Conservation (phyloP, 2,329 filamentous ascomycete genomes). For the Hypoxylon sp. region DNA sequence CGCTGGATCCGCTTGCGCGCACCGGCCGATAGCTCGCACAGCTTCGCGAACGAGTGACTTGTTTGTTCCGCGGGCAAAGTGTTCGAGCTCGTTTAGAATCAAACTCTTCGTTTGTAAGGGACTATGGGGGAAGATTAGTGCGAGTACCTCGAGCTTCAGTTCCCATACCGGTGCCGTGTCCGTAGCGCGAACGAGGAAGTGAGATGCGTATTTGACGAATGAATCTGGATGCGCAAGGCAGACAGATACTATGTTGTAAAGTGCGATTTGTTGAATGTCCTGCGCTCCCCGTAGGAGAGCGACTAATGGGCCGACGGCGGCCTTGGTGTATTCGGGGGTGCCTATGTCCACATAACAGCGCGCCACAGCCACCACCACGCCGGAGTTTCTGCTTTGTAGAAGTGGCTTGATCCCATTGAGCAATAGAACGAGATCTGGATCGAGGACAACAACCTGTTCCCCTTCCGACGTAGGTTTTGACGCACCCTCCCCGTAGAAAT, state of each 20-base stretch:
- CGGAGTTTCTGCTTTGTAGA: slow-evolving; percentile 92
- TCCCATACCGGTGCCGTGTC: slow-evolving; percentile 89
- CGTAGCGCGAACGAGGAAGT: slow-evolving; percentile 87
- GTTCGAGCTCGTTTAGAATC: slow-evolving; percentile 92
- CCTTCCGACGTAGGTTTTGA: slow-evolving; percentile 61
- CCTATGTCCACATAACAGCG: slow-evolving; percentile 89
- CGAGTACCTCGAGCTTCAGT: slow-evolving; percentile 91
- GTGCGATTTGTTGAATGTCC: slow-evolving; percentile 89
- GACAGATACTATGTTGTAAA: slow-evolving; percentile 97
- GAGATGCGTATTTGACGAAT: slow-evolving; percentile 90
- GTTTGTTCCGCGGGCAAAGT: slow-evolving; percentile 84
- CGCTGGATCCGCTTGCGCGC: slow-evolving; percentile 81
- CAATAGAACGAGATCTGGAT: slow-evolving; percentile 86
- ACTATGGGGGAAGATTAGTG: slow-evolving; percentile 89
- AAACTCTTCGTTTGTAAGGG: slow-evolving; percentile 83
- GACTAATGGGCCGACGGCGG: slow-evolving; percentile 85
- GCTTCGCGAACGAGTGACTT: slow-evolving; percentile 87
- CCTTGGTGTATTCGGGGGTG: slow-evolving; percentile 80
- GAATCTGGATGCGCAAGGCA: slow-evolving; percentile 80
- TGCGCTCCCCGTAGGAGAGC: slow-evolving; percentile 86
- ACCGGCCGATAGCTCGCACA: slow-evolving; percentile 92
- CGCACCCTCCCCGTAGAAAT: slow-evolving; percentile 84
- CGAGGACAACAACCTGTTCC: slow-evolving; percentile 74
- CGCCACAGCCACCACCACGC: slow-evolving; percentile 89
- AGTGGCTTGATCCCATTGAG: slow-evolving; percentile 86